Evolutionary conservation across 108 stramenopile genomes (phyloP), one percentile per base, ranked within the genome.

Genomic region (Skeletonema tropicum): DNA sequence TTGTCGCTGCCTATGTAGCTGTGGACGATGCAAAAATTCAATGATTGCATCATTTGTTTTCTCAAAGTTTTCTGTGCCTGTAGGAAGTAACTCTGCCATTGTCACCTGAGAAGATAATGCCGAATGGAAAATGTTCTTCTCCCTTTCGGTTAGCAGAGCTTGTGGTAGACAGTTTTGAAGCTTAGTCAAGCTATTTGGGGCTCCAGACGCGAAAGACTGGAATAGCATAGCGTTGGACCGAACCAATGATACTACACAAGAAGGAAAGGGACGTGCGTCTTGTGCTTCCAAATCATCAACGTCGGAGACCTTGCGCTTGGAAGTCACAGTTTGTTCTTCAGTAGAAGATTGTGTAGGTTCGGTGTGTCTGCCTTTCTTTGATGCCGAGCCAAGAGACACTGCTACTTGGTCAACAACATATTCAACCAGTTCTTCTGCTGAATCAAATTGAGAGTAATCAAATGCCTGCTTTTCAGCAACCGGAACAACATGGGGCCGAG

Each of bases 301-400:
- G 70, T 83, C 74, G 2, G 83, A 83, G 2, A 83, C 83, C 69
- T 83, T 83, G 39, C 83, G 83, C 48, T 71, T 72, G 38, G 74
- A 48, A 38, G 59, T 67, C 17, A 66, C 42, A n/a, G 26, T 13
- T 59, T 31, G 67, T 13, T 25, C 57, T 13, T 59, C 57, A 25
- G 21, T 59, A 60, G 57, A 31, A 60, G 57, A 68, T 21, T 6
- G 26, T 30, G 57, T 60, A 59, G 67, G 52, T 25, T 55, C 52
- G 6, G 52, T n/a, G 17, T 45, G 15, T 45, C 42, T 14, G 10
- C 12, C 48, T 7, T 17, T 49, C 48, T 49, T 17, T 35, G 26
- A 35, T n/a, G 15, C 15, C 29, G 25, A 26, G 58, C 58, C 25
- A 38, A 35, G n/a, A 9, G 19, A 6, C 26, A 29, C 49, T 71